A percentile compares a stretch with the other conserved stretches of the same genome.
phyloP scores from a whole-genome alignment of 257 asterid species.

The Jaltomata sinuosa region DNA sequence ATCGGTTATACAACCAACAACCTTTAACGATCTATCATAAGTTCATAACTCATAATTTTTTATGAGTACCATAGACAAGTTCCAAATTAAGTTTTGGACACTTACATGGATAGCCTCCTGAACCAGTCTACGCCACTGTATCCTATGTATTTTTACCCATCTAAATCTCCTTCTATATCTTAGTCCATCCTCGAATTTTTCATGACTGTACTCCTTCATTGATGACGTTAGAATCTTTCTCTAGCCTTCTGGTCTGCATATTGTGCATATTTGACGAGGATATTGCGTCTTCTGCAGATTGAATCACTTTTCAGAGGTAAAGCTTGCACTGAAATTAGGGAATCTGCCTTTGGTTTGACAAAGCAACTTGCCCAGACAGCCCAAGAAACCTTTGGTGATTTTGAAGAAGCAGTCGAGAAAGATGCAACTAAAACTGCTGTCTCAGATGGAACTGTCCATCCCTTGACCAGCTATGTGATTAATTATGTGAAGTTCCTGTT shows the following conservation, averaged over 20 bases:
- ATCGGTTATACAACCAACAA: not conserved
- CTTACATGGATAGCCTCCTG: not conserved
- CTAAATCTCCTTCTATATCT: not conserved
- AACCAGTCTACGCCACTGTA: not conserved
- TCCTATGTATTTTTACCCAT: not conserved
- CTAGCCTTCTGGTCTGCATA: not conserved
- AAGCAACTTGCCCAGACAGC: constrained; percentile 94
- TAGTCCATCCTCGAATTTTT: not conserved
- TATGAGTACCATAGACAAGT: not conserved
- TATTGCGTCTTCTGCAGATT: constrained; percentile 38
- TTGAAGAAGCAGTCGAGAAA: constrained; percentile 98
- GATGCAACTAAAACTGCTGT: constrained; percentile 99
- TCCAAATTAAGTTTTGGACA: not conserved
- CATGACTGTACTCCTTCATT: not conserved
- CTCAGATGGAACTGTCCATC: constrained; percentile 97
- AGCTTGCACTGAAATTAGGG: constrained; percentile 82
- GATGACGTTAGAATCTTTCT: not conserved
- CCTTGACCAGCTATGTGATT: constrained; percentile 97
- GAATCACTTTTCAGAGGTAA: constrained; percentile 82
- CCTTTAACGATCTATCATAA: not conserved
- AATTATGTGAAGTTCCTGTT: constrained; percentile 95
- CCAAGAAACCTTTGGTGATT: constrained; percentile 92
- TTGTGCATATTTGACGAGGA: not conserved
- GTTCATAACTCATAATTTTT: not conserved
- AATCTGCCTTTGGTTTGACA: constrained; percentile 91